These are phyloP conservation scores for Talaromyces trachyspermus DNA, from an alignment of 495 filamentous ascomycete genomes.

Conservation along the genomic window DNA sequence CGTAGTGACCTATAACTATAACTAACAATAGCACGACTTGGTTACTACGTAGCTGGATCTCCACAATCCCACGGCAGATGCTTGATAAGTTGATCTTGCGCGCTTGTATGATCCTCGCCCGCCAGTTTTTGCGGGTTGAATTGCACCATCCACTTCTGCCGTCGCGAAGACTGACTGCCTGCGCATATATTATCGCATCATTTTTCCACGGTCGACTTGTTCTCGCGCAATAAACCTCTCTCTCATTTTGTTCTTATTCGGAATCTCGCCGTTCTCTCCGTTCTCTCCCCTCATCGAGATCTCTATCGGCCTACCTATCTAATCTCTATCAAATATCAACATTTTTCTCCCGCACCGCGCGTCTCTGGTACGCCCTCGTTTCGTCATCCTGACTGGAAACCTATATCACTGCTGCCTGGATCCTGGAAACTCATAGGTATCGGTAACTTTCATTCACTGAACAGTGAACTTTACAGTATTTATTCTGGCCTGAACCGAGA, in stretches of 20 bases:
- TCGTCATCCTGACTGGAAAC: slow-evolving; percentile 1
- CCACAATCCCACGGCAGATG: background rate
- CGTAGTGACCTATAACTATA: too few species aligned
- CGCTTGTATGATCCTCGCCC: slow-evolving; percentile 4
- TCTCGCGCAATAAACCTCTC: background rate
- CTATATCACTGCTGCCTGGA: background rate
- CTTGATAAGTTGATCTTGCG: background rate
- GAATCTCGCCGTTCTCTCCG: background rate
- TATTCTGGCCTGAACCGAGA: too few species aligned
- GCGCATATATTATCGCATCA: background rate
- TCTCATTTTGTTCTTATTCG: background rate
- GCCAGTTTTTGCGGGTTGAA: too few species aligned
- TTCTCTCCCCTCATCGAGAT: background rate
- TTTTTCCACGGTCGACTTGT: background rate
- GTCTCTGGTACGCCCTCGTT: background rate
- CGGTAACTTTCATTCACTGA: background rate
- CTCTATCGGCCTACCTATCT: too few species aligned
- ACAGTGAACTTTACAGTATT: too few species aligned
- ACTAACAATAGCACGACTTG: too few species aligned
- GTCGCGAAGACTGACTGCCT: background rate
- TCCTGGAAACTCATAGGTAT: background rate
- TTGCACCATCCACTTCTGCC: slow-evolving; percentile 5
- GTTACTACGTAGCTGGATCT: too few species aligned
- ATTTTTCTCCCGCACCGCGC: background rate
- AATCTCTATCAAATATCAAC: background rate